These are phyloP conservation scores for Colletotrichum chrysophilum DNA, from an alignment of 2,329 filamentous ascomycete species.

Conservation along the genomic window DNA sequence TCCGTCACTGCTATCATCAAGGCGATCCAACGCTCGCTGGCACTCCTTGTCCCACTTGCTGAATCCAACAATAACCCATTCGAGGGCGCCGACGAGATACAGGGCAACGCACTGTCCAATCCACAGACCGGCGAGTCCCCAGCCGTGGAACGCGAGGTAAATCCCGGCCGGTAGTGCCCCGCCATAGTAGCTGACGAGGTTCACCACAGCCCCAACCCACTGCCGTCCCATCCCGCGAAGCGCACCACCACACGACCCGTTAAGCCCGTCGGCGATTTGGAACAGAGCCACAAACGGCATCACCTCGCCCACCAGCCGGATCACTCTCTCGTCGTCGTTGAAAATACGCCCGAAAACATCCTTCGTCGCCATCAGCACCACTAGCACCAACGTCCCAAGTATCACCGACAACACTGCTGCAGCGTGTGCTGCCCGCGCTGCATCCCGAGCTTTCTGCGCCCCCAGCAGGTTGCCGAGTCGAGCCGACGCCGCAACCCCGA, in stretches of 20 bases:
- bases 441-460: conserved; percentile 67
- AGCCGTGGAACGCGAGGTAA: conserved; percentile 84
- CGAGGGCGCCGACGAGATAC: conserved; percentile 77
- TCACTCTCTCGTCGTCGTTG: conserved; percentile 76
- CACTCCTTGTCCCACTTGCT: conserved; percentile 82
- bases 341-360: conserved; percentile 80
- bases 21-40: conserved; percentile 70
- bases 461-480: conserved; percentile 83
- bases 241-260: conserved; percentile 82
- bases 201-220: conserved; percentile 83
- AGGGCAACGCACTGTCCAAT: conserved; percentile 82
- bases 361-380: conserved; percentile 72
- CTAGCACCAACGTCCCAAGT: conserved; percentile 71
- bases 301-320: conserved; percentile 75
- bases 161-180: conserved; percentile 83
- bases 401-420: conserved; percentile 76
- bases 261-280: conserved; percentile 88
- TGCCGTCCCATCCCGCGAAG: conserved; percentile 86
- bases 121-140: conserved; percentile 83
- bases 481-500: conserved; percentile 81
- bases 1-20: conserved; percentile 53
- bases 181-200: conserved; percentile 83
- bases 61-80: conserved; percentile 80
- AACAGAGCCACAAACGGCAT: conserved; percentile 89
- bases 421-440: conserved; percentile 74